Conservation (phyloP, 2,329 filamentous ascomycete genomes). For the Byssothecium circinans region DNA sequence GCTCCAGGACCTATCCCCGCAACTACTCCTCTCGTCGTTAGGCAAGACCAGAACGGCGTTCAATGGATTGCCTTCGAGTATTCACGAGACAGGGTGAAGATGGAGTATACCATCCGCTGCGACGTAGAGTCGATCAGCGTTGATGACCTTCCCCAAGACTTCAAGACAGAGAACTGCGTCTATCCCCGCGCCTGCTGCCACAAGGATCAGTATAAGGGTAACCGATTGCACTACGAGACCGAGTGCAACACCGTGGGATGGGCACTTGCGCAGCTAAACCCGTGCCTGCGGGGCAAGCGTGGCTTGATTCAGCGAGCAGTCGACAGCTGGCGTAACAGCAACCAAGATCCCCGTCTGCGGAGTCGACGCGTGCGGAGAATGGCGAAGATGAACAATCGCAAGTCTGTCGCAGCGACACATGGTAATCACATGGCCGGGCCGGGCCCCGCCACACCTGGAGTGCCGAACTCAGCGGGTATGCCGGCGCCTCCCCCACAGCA, state of each 20-base stretch:
- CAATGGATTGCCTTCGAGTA: conserved; percentile 99
- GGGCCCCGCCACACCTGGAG: conserved; percentile 62
- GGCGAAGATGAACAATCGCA: conserved; percentile 92
- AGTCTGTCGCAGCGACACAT: conserved; percentile 65
- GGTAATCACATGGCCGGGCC: conserved; percentile 69
- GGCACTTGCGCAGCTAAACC: conserved; percentile 92
- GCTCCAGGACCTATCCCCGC: conserved; percentile 96
- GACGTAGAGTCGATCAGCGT: conserved; percentile 96
- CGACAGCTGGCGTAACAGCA: conserved; percentile 98
- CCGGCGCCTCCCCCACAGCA: conserved; percentile 61
- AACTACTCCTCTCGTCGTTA: conserved; percentile 89
- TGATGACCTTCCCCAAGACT: conserved; percentile 79
- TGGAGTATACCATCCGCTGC: conserved; percentile 98
- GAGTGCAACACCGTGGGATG: conserved; percentile 99
- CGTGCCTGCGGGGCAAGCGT: conserved; percentile 86
- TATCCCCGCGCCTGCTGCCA: conserved; percentile 93
- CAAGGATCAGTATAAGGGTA: conserved; percentile 96
- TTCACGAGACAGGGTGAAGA: conserved; percentile 94
- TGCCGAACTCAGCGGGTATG: conserved; percentile 67
- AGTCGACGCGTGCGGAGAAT: conserved; percentile 90
- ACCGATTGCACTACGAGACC: conserved; percentile 93
- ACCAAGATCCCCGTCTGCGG: conserved; percentile 87
- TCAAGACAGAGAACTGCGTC: conserved; percentile 98
- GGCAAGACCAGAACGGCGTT: conserved; percentile 93
- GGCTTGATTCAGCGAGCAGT: conserved; percentile 96